Evolutionary conservation across 306 rosid species (phyloP).

Genomic region (Citrullus colocynthis): DNA sequence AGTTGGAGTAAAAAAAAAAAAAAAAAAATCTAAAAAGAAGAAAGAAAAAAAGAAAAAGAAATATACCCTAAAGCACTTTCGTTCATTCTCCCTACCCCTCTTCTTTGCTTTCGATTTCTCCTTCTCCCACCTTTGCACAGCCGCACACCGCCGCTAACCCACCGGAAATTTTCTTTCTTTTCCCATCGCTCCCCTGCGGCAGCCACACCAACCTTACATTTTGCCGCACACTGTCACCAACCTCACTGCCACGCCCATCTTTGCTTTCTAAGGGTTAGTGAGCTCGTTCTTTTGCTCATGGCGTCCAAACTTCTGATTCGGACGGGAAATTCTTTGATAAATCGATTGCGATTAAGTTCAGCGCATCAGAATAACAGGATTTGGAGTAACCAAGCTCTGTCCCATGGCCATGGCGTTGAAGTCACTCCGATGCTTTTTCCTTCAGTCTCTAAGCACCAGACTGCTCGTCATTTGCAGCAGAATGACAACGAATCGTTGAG

Average conservation of each 20-base stretch:
- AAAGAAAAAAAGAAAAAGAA: too few relatives aligned
- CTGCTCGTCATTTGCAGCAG: conserved; percentile 31
- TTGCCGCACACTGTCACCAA: background rate
- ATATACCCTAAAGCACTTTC: too few relatives aligned
- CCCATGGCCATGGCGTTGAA: conserved; percentile 27
- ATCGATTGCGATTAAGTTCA: conserved; percentile 31
- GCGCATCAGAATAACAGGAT: conserved; percentile 18
- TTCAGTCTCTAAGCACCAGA: conserved; percentile 29
- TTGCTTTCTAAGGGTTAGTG: conserved; percentile 24
- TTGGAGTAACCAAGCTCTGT: conserved; percentile 9
- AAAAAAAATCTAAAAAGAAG: too few relatives aligned
- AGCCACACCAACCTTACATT: background rate
- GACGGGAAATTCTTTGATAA: conserved; percentile 43
- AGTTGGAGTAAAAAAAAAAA: too few relatives aligned
- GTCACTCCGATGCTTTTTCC: conserved; percentile 52
- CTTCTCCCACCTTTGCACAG: background rate
- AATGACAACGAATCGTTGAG: conserved; percentile 32
- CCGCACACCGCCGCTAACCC: background rate
- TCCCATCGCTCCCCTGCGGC: background rate
- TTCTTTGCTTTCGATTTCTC: too few relatives aligned
- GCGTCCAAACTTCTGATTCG: conserved; percentile 63
- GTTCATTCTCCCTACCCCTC: too few relatives aligned
- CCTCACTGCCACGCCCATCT: background rate
- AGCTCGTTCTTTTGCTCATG: conserved; percentile 24
- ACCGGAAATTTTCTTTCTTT: background rate